phyloP scores from a whole-genome alignment of 345 rosid genomes.

The Diplotaxis tenuifolia region DNA sequence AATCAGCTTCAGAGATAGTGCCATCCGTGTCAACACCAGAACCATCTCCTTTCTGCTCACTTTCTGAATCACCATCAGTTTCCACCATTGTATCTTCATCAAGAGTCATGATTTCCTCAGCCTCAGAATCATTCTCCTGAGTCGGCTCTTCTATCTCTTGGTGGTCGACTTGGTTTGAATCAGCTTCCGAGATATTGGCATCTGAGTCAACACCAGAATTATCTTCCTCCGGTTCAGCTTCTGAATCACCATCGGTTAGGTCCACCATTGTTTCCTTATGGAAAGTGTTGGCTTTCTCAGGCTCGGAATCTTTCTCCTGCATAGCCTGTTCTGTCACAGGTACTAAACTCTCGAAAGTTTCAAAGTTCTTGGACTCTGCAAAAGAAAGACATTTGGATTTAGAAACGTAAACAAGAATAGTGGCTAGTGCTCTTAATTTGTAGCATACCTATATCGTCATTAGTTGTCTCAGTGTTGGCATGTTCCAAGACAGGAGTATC shows the following conservation, averaged over 20 bases:
- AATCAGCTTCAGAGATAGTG: constrained; percentile 32
- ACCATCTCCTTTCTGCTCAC: constrained; percentile 3
- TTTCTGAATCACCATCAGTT: constrained; percentile 13
- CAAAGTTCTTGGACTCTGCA: constrained; percentile 5
- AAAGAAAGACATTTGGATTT: neutral
- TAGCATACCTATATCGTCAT: constrained; percentile 7
- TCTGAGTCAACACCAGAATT: constrained; percentile 12
- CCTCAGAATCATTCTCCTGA: neutral
- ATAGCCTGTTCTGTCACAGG: neutral
- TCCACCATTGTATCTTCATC: neutral
- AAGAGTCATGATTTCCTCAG: neutral
- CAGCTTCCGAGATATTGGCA: constrained; percentile 26
- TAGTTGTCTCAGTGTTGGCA: constrained; percentile 7
- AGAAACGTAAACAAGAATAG: neutral
- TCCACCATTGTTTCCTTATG: neutral
- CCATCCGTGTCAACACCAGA: constrained; percentile 17
- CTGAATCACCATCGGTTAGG: constrained; percentile 10
- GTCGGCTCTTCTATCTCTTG: neutral
- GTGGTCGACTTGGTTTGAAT: constrained; percentile 21
- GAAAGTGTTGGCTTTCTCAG: neutral
- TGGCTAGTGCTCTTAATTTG: neutral
- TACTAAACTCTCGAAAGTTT: neutral
- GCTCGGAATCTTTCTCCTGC: neutral
- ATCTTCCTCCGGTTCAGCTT: constrained; percentile 9
- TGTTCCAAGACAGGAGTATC: neutral